Percentiles rank a stretch among this genome's conserved stretches.
Evolutionary conservation across 257 asterid species (phyloP).

Genomic region (Solanum pimpinellifolium): DNA sequence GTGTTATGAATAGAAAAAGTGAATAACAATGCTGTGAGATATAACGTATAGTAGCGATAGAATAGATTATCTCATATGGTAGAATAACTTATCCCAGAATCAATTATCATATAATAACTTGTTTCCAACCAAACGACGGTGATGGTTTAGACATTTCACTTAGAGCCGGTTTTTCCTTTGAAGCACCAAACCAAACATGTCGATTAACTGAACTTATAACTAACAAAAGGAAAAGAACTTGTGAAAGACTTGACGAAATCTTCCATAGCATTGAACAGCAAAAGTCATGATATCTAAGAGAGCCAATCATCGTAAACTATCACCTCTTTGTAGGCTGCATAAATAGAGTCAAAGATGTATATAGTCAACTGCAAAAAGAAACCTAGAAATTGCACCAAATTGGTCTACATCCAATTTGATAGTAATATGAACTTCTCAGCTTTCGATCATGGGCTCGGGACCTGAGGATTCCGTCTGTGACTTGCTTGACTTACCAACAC

Average conservation of each 20-base stretch:
- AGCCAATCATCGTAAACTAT: not conserved
- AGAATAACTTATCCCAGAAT: not conserved
- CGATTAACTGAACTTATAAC: not conserved
- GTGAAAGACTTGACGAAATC: not conserved
- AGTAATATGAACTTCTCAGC: conserved; percentile 16
- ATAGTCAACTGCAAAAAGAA: not conserved
- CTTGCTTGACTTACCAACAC: conserved; percentile 53
- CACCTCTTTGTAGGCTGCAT: not conserved
- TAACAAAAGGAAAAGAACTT: not conserved
- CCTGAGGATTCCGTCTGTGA: conserved; percentile 45
- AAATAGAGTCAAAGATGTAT: not conserved
- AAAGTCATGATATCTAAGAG: not conserved
- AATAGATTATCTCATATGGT: not conserved
- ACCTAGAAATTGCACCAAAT: not conserved
- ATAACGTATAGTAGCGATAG: not conserved
- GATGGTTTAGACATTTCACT: not conserved
- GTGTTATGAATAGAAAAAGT: not conserved
- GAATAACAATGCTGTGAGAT: not conserved
- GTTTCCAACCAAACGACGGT: too few species aligned
- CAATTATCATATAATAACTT: too few species aligned
- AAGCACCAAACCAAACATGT: not conserved
- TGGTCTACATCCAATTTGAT: not conserved
- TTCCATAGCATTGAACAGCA: not conserved
- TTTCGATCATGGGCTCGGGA: conserved; percentile 92
- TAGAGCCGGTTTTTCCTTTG: not conserved